Conservation (phyloP, 1,284 basidiomycete genomes). For the Leccinum pseudoinsigne region DNA sequence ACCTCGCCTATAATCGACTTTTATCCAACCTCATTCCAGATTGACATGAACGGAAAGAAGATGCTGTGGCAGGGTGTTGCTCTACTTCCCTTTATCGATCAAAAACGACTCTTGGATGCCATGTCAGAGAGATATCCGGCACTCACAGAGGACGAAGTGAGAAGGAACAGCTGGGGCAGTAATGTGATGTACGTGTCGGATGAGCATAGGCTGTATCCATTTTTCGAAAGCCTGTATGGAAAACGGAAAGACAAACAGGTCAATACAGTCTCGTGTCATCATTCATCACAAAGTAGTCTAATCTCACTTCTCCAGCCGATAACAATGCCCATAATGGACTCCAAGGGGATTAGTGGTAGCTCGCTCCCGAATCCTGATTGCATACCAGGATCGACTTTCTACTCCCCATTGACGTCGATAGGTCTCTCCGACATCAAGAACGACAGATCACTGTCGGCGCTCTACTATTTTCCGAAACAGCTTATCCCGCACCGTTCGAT, state of each 20-base stretch:
- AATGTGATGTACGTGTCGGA: constrained; percentile 87
- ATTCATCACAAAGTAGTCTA: constrained; percentile 13
- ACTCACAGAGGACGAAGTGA: constrained; percentile 81
- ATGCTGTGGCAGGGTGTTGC: constrained; percentile 99
- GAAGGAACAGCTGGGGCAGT: constrained; percentile 86
- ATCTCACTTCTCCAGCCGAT: constrained; percentile 48
- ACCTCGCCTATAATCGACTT: constrained; percentile 96
- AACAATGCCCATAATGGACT: constrained; percentile 67
- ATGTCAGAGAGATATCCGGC: constrained; percentile 76
- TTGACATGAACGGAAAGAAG: constrained; percentile 99
- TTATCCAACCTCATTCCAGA: constrained; percentile 90
- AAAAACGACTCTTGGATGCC: constrained; percentile 78
- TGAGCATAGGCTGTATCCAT: constrained; percentile 83
- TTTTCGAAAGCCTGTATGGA: constrained; percentile 87
- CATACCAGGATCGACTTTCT: constrained; percentile 90
- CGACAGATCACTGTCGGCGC: constrained; percentile 85
- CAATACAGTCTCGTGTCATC: constrained; percentile 30
- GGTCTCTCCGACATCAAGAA: constrained; percentile 79
- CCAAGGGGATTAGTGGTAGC: constrained; percentile 80
- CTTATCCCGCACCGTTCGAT: constrained; percentile 83
- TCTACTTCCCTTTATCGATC: constrained; percentile 94
- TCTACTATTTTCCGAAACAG: constrained; percentile 91
- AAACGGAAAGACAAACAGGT: constrained; percentile 85
- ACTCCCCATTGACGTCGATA: constrained; percentile 64
- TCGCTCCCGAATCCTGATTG: constrained; percentile 86